Evolutionary conservation across 176 grass and related monocot genomes (phyloP), one percentile per base, ranked within the genome.

Genomic region (Lolium multiflorum): DNA sequence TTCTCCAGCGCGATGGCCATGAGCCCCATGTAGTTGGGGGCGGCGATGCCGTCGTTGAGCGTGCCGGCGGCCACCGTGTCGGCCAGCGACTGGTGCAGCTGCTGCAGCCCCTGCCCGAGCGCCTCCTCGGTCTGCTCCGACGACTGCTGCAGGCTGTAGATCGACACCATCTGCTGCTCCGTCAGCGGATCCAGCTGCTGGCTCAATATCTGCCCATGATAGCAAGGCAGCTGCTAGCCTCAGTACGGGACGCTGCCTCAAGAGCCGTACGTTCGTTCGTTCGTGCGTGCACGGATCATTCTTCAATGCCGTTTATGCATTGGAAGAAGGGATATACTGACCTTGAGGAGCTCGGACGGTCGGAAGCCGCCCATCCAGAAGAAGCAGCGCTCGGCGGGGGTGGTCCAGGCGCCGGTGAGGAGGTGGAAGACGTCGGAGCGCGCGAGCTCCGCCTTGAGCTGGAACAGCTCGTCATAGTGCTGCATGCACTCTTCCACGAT

Each of bases 341-440:
- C 97, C 97, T 99, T 94, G 85, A 96, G 89, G 22, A 99, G 90
- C 77, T 99, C 92, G 8, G 97, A 99, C 0, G 97, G 97, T 26
- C 92, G 85, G 84, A 99, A 99, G 43, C 97, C 97, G n/a, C 97
- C 97, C 85, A 99, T 99, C 97, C 97, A 99, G 89, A 97, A 83
- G 85, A 97, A 99, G 82, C 97, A 96, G 22, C 92, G 92, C 72
- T 99, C 97, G 20, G 94, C 92, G 0, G 92, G 92, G 11, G 90
- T 94, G 13, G 85, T 87, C 97, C 97, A 99, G 17, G 82, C 37
- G 7, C 97, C 97, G 11, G 91, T 94, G 71, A 99, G 82, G 76
- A 99, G 90, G 87, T 97, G 97, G 87, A 99, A 99, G 65, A 94
- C 94, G 80, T 97, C 94, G 58, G 90, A 61, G 64, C 78, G 91